Evolutionary conservation across 1,284 basidiomycete genomes (phyloP), one percentile per base, ranked within the genome.

Genomic region (Trametes polyzona): DNA sequence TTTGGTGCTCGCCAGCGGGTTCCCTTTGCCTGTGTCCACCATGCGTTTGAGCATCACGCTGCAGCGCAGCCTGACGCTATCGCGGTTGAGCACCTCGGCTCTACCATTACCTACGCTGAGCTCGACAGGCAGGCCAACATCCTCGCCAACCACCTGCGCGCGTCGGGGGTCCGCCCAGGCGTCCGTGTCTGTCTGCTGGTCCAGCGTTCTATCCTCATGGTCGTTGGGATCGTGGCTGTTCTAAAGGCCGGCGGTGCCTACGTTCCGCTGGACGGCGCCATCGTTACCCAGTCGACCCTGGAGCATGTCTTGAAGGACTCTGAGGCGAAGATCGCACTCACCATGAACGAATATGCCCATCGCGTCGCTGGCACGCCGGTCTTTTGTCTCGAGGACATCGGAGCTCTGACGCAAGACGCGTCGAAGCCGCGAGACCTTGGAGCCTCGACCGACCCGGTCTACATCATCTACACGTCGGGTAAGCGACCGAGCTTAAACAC

Each of bases 381-480:
- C 23, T 65, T 83, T n/a, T 73, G 72, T 57, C 71, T 84, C 12
- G 82, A 85, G 58, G 76, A 78, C 43, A 68, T 69, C 23, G 63
- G 71, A 30, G 30, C 63, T 24, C 64, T 73, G n/a, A 70, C 73
- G 42, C 58, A 67, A 32, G 54, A 68, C 24, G 52, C 55, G 2
- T 52, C 64, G 24, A 79, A 77, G 58, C 76, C 75, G 7, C 58
- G 71, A 47, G 78, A 82, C 58, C 55, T 74, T 17, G 75, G 75
- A 3, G 71, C 69, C 30, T 65, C 77, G 7, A 67, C 71, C n/a
- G 78, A 82, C 62, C 78, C 78, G 36, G 78, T 77, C 11, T 85
- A 84, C 70, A 78, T 84, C 35, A 84, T 86, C 51, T 86, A 84
- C 65, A 84, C 83, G 8, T 83, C 82, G 44, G 83, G 83, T 84